These are phyloP conservation scores for Aspergillus proliferans DNA, from an alignment of 2,329 filamentous ascomycete species.

Conservation along the genomic window DNA sequence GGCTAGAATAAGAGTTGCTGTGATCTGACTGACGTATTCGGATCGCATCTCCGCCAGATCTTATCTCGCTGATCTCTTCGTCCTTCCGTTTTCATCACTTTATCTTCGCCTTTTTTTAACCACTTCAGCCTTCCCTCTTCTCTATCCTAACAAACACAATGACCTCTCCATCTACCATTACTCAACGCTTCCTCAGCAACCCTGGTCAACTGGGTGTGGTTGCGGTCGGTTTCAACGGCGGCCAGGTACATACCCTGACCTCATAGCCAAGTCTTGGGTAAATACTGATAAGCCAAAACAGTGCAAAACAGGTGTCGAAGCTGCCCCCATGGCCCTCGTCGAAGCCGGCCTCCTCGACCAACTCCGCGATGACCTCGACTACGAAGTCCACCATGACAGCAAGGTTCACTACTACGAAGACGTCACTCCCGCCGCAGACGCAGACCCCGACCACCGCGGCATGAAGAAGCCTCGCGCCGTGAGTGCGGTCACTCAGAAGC, in stretches of 20 bases:
- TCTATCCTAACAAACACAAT: slow-evolving; percentile 27
- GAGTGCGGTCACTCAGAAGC: slow-evolving; percentile 72
- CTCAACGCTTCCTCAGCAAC: slow-evolving; percentile 71
- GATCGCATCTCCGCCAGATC: slow-evolving; percentile 1
- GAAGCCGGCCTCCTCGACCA: slow-evolving; percentile 79
- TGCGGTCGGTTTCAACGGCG: slow-evolving; percentile 92
- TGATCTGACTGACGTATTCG: neutral
- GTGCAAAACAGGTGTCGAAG: slow-evolving; percentile 89
- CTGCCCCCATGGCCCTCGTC: slow-evolving; percentile 81
- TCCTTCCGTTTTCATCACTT: slow-evolving; percentile 3
- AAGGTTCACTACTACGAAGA: slow-evolving; percentile 76
- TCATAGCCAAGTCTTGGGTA: neutral
- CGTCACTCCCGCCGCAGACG: slow-evolving; percentile 60
- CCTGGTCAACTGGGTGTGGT: slow-evolving; percentile 81
- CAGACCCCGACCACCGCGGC: slow-evolving; percentile 63
- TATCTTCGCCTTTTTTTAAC: neutral
- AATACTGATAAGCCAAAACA: slow-evolving; percentile 31
- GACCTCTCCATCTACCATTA: slow-evolving; percentile 53
- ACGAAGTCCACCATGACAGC: slow-evolving; percentile 78
- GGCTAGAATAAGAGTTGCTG: no score
- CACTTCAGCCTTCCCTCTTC: neutral
- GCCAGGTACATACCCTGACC: slow-evolving; percentile 61
- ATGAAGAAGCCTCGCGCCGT: slow-evolving; percentile 94
- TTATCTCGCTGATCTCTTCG: slow-evolving; percentile 7
- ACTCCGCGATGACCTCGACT: slow-evolving; percentile 77